These are phyloP conservation scores for Rhytidiadelphus loreus DNA, from an alignment of 225 moss, liverwort and hornwort species.

Conservation along the genomic window DNA sequence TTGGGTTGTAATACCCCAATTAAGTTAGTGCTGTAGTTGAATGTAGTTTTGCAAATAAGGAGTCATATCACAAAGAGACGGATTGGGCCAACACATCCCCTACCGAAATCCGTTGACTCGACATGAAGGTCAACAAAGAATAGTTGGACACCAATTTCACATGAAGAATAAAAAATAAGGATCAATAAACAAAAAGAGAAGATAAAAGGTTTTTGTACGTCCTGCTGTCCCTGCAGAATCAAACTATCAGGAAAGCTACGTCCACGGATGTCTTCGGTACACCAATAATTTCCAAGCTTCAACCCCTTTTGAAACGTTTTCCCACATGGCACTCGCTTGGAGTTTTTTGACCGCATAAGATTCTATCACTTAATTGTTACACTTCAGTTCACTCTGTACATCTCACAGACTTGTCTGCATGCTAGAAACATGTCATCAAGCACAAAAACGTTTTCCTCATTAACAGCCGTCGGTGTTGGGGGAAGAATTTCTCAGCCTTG, in stretches of 20 bases:
- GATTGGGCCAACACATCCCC: background rate
- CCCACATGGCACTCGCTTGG: background rate
- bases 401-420: background rate
- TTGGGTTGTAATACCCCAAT: background rate
- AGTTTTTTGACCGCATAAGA: background rate
- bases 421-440: background rate
- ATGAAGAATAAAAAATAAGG: background rate
- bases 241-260: background rate
- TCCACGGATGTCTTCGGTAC: background rate
- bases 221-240: background rate
- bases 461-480: background rate
- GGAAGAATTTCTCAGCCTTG: background rate
- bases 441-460: background rate
- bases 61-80: background rate
- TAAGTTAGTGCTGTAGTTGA: background rate
- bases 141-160: background rate
- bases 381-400: conserved; percentile 9
- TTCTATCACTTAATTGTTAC: background rate
- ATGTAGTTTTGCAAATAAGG: background rate
- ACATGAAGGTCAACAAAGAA: background rate
- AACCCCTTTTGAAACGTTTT: background rate
- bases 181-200: background rate
- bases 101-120: background rate
- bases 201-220: background rate
- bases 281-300: background rate